A percentile compares a stretch with the other conserved stretches of the same genome.
These are phyloP conservation scores for Plasmodiophora brassicae DNA, from an alignment of 208 protist species.

Conservation along the genomic window DNA sequence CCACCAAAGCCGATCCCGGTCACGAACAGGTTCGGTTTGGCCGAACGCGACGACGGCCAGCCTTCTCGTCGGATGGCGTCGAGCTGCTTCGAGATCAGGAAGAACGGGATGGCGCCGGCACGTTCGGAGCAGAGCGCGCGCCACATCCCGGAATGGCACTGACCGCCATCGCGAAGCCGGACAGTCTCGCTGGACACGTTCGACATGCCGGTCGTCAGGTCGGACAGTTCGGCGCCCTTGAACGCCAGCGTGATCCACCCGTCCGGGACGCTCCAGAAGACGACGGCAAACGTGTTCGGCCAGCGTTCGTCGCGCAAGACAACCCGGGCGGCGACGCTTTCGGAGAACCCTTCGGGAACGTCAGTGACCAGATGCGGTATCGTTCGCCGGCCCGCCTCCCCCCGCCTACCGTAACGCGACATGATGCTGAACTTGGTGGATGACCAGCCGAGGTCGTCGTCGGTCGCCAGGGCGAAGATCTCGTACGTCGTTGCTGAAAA, in stretches of 20 bases:
- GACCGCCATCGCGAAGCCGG: background rate
- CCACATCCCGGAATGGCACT: background rate
- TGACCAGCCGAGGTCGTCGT: too few species aligned
- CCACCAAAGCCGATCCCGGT: background rate
- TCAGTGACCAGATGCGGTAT: too few species aligned
- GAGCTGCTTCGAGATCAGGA: background rate
- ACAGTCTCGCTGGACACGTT: background rate
- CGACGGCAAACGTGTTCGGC: background rate
- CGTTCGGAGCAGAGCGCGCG: background rate
- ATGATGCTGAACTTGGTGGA: too few species aligned
- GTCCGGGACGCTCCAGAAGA: background rate
- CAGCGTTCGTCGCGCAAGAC: background rate
- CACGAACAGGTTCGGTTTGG: background rate
- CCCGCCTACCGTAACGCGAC: too few species aligned
- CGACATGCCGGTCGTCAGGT: background rate
- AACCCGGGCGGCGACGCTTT: background rate
- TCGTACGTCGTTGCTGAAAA: too few species aligned
- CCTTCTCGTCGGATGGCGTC: background rate
- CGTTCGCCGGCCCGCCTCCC: too few species aligned
- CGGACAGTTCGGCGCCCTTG: background rate
- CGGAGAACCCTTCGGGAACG: too few species aligned
- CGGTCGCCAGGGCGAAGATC: too few species aligned
- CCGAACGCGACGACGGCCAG: background rate
- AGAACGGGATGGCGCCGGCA: background rate
- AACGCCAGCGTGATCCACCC: background rate